Conservation (phyloP, 2,329 filamentous ascomycete genomes). For the Claviceps pusilla region DNA sequence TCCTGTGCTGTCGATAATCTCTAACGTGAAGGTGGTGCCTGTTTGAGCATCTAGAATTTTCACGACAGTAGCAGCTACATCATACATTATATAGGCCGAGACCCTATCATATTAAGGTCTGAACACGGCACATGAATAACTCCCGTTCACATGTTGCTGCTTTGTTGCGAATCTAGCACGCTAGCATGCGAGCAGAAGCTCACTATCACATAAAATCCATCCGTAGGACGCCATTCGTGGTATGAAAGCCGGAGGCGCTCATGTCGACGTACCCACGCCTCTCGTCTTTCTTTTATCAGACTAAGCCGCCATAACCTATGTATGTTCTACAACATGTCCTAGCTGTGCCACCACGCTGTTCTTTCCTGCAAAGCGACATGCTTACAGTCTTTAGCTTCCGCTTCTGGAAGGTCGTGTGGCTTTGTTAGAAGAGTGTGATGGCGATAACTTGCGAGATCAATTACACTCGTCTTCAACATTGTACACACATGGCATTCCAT, state of each 20-base stretch:
- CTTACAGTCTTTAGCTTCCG: constrained; percentile 5
- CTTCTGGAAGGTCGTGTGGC: constrained; percentile 8
- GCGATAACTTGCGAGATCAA: background rate
- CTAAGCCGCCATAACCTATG: background rate
- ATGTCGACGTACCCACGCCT: background rate
- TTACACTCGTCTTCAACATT: background rate
- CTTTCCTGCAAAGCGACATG: background rate
- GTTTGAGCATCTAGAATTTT: too few species aligned
- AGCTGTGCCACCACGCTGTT: background rate
- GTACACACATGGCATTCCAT: background rate
- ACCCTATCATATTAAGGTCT: background rate
- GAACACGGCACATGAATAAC: background rate
- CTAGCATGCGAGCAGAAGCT: background rate
- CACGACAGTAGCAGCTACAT: too few species aligned
- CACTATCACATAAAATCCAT: background rate
- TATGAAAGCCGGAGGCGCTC: background rate
- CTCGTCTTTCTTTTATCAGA: background rate
- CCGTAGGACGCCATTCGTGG: background rate
- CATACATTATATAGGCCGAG: background rate
- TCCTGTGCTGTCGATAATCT: background rate
- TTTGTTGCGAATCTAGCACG: background rate
- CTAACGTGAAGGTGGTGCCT: background rate
- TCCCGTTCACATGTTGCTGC: background rate
- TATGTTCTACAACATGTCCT: background rate
- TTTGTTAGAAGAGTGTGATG: background rate